Evolutionary conservation across 768 basidiomycete species (phyloP), one percentile per base, ranked within the genome.

Genomic region (Hypholoma fasciculare): DNA sequence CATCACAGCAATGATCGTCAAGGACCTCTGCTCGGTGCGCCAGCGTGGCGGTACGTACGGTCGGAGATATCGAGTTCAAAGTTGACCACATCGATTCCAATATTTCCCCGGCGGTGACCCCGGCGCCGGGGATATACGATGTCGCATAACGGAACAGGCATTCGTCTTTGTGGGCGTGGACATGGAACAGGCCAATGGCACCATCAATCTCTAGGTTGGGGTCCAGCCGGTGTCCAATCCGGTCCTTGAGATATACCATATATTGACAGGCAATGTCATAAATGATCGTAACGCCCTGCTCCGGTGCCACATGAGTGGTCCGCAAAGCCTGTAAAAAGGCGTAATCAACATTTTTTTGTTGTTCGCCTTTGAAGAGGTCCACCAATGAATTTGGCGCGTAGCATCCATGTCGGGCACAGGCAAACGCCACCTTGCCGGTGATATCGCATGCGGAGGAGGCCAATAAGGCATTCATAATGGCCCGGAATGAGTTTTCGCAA

Each of bases 1-100:
- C 58, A 39, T 69, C 67, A 19, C 48, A 53, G 51, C 64, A 66
- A 30, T 68, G 66, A 50, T 65, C 62, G 49, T 70, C 65, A 1
- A 67, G 42, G 2, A 62, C 54, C 48, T 71, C 52, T 40, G 46
- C 17, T 7, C 17, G 30, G n/a, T 52, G 50, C 2, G 50, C 50
- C 4, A 52, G 17, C 1, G 50, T 52, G 7, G 50, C 50, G 1
- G 36, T 52, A 3, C 36, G 34, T 8, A 39, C 50, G 13, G 50
- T 52, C 5, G 50, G 50, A 1, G 50, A 52, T 4, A 52, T 52
- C 1, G 50, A 17, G 11, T 52, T 52, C 13, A 52, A 52, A 1
- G 17, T 20, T 3, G 50, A 52, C 50, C 50, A 52, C 37, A 52
- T 7, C 0, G 50, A 52, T n/a, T 52, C 50, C 37, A 56, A 23